phyloP scores from a whole-genome alignment of 306 rosid genomes.

The Fragaria ananassa region DNA sequence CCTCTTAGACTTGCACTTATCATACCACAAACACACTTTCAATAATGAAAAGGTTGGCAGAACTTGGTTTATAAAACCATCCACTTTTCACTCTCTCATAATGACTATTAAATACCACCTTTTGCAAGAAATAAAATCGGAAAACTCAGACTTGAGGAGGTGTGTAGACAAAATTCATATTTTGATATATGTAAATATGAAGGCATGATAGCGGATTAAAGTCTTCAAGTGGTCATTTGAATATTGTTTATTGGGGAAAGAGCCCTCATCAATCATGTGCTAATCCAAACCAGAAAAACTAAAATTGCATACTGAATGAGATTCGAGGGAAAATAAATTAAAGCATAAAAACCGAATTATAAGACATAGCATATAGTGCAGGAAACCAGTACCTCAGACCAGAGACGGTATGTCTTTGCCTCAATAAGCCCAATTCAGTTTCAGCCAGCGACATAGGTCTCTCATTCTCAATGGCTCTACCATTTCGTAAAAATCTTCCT shows the following conservation, averaged over 20 bases:
- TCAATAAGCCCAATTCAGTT: slow-evolving; percentile 84
- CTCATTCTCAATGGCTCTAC: slow-evolving; percentile 52
- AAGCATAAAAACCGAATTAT: background rate
- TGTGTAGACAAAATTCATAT: background rate
- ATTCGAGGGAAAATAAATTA: background rate
- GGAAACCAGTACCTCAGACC: slow-evolving; percentile 68
- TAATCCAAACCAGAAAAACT: background rate
- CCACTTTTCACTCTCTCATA: background rate
- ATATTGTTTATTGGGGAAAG: background rate
- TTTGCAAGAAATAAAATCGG: background rate
- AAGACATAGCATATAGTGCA: background rate
- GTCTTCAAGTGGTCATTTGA: background rate
- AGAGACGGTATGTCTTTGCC: slow-evolving; percentile 85
- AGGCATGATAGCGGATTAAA: background rate
- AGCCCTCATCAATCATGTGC: background rate
- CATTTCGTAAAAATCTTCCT: slow-evolving; percentile 92
- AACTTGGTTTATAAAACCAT: too few species aligned
- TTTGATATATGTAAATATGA: background rate
- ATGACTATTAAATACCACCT: background rate
- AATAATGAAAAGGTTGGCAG: background rate
- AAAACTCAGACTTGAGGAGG: background rate
- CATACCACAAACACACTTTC: background rate
- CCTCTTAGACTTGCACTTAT: background rate
- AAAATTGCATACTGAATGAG: too few species aligned
- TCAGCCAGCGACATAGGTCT: slow-evolving; percentile 74